Percentiles rank a stretch among this genome's conserved stretches.
These are phyloP conservation scores for Penicillium sp. DNA, from an alignment of 2,329 filamentous ascomycete species.

Conservation along the genomic window DNA sequence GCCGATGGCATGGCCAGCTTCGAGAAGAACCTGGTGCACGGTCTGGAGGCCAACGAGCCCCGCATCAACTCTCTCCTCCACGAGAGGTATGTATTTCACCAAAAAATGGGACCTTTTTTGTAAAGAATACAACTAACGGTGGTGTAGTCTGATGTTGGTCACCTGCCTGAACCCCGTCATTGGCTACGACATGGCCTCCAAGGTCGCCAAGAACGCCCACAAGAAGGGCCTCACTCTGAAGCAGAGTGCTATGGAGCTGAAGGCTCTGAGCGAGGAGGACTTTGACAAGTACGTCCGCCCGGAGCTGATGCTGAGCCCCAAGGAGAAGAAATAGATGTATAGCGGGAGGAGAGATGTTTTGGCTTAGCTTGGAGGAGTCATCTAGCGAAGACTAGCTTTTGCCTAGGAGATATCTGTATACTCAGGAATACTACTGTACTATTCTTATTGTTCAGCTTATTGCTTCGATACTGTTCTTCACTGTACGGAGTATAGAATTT, in stretches of 20 bases:
- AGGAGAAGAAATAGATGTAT: conserved; percentile 50
- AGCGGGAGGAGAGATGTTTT: too few relatives aligned
- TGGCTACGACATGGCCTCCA: conserved; percentile 92
- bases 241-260: conserved; percentile 83
- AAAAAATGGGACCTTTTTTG: too few relatives aligned
- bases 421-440: too few relatives aligned
- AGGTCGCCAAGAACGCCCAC: conserved; percentile 96
- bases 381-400: too few relatives aligned
- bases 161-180: conserved; percentile 97
- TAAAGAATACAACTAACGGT: too few relatives aligned
- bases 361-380: too few relatives aligned
- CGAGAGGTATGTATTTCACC: conserved; percentile 69
- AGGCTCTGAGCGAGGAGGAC: conserved; percentile 77
- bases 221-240: conserved; percentile 95
- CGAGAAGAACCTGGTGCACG: conserved; percentile 81
- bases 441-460: too few relatives aligned
- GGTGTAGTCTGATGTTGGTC: conserved; percentile 78
- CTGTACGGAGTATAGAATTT: too few relatives aligned
- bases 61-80: conserved; percentile 83
- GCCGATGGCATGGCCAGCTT: conserved; percentile 91
- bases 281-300: conserved; percentile 85
- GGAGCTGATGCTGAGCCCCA: conserved; percentile 88
- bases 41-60: conserved; percentile 85
- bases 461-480: too few relatives aligned
- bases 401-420: too few relatives aligned